Percentiles rank a stretch among this genome's conserved stretches.
Conservation (phyloP, 108 stramenopile species). For the Cyclostephanos tholiformis region DNA sequence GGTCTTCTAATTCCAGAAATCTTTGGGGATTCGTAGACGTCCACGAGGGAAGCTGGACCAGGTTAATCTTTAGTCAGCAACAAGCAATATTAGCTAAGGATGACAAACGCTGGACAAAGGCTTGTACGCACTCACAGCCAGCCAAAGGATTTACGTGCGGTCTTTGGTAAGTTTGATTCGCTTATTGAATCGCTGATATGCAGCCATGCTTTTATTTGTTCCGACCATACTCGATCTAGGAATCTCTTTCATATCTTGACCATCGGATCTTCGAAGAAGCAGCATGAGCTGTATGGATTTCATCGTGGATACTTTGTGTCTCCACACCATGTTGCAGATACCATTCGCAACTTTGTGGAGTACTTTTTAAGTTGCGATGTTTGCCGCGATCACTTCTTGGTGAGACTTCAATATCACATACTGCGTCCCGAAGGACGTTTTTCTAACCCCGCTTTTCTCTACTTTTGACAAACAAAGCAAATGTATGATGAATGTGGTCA, state of each 20-base stretch:
- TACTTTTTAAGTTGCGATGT: slow-evolving; percentile 41
- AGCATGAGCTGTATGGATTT: slow-evolving; percentile 40
- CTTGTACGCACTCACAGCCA: slow-evolving; percentile 42
- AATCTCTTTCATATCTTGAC: slow-evolving; percentile 52
- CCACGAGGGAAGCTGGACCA: slow-evolving; percentile 9
- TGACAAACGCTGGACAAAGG: slow-evolving; percentile 43
- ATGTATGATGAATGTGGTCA: slow-evolving; percentile 48
- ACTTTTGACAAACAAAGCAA: slow-evolving; percentile 11
- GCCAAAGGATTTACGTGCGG: slow-evolving; percentile 52
- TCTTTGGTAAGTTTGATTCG: slow-evolving; percentile 32
- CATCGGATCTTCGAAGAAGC: slow-evolving; percentile 34
- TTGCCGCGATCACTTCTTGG: slow-evolving; percentile 20
- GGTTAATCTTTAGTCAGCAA: slow-evolving; percentile 2
- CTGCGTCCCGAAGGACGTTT: not conserved
- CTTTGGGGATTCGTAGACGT: slow-evolving; percentile 36
- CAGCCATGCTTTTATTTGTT: not conserved
- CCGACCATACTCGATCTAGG: not conserved
- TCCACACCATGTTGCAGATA: slow-evolving; percentile 36
- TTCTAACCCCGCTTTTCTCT: not conserved
- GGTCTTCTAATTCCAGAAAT: not conserved
- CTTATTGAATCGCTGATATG: not conserved
- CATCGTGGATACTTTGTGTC: slow-evolving; percentile 43
- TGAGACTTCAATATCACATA: slow-evolving; percentile 5
- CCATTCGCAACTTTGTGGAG: slow-evolving; percentile 34
- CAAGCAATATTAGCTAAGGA: slow-evolving; percentile 27